Conservation (phyloP, 1,284 basidiomycete genomes). For the Mrakiaceae sp. region DNA sequence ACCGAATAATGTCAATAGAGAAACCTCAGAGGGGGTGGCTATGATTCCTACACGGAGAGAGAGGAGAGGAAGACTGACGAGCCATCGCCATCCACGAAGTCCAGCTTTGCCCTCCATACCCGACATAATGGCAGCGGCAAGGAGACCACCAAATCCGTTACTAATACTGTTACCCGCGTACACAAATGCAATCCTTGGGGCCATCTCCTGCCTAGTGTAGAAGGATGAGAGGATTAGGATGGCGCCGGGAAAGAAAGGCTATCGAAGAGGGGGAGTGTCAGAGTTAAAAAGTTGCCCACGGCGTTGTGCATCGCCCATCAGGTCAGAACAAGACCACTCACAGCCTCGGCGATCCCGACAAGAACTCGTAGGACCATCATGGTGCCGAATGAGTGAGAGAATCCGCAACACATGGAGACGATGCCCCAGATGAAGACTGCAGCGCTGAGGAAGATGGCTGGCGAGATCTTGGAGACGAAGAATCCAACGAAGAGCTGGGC, state of each 20-base stretch:
- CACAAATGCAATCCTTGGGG: neutral
- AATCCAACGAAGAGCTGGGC: neutral
- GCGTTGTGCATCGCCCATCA: neutral
- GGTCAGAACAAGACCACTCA: neutral
- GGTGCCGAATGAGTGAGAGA: neutral
- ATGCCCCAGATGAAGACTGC: neutral
- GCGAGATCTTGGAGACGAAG: neutral
- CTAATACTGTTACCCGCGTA: neutral
- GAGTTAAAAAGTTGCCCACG: neutral
- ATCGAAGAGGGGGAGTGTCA: neutral
- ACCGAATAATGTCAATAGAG: too few relatives aligned
- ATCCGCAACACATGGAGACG: neutral
- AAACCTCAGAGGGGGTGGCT: too few relatives aligned
- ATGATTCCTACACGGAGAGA: too few relatives aligned
- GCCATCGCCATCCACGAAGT: neutral
- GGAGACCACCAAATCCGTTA: neutral
- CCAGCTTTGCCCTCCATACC: neutral
- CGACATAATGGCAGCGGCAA: neutral
- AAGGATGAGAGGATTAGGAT: neutral
- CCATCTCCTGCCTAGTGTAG: neutral
- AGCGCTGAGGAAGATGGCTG: neutral
- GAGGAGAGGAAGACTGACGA: too few relatives aligned
- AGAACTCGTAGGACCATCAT: neutral
- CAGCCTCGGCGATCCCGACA: neutral
- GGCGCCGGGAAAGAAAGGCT: neutral